These are phyloP conservation scores for Verticillium isaacii DNA, from an alignment of 2,329 filamentous ascomycete species.

Conservation along the genomic window DNA sequence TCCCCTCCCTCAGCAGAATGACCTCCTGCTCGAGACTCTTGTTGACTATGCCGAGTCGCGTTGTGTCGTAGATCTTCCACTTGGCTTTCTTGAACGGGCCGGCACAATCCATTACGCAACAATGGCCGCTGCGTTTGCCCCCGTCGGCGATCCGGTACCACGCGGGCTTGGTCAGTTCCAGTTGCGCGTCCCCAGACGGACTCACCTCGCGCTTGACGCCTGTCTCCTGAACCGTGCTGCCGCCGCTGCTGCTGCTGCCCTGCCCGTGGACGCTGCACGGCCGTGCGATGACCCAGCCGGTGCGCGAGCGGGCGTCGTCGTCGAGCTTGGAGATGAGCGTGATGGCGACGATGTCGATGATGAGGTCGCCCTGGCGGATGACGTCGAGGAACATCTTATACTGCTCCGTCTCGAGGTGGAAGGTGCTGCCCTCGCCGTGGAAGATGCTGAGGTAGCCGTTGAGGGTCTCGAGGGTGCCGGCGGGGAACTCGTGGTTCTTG, in stretches of 20 bases:
- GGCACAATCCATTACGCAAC: conserved; percentile 5
- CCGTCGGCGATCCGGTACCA: conserved; percentile 4
- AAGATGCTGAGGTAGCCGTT: background rate
- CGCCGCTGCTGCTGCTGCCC: background rate
- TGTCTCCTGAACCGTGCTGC: too few relatives aligned
- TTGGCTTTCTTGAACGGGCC: background rate
- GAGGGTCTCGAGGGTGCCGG: background rate
- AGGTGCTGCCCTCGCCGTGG: conserved; percentile 4
- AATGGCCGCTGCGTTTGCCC: background rate
- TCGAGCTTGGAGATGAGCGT: background rate
- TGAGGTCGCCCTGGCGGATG: background rate
- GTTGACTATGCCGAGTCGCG: conserved; percentile 1
- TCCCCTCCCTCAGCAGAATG: background rate
- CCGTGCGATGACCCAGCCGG: conserved; percentile 2
- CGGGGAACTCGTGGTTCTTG: conserved; percentile 2
- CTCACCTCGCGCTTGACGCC: background rate
- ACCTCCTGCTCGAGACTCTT: conserved; percentile 6
- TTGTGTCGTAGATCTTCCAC: conserved; percentile 1
- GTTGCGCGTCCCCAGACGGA: background rate
- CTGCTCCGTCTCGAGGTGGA: background rate
- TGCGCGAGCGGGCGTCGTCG: background rate
- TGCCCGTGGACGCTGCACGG: background rate
- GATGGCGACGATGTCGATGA: conserved; percentile 5
- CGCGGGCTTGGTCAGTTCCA: background rate
- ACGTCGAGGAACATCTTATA: conserved; percentile 6